These are phyloP conservation scores for Mixia osmundae DNA, from an alignment of 1,284 basidiomycete genomes.

Conservation along the genomic window DNA sequence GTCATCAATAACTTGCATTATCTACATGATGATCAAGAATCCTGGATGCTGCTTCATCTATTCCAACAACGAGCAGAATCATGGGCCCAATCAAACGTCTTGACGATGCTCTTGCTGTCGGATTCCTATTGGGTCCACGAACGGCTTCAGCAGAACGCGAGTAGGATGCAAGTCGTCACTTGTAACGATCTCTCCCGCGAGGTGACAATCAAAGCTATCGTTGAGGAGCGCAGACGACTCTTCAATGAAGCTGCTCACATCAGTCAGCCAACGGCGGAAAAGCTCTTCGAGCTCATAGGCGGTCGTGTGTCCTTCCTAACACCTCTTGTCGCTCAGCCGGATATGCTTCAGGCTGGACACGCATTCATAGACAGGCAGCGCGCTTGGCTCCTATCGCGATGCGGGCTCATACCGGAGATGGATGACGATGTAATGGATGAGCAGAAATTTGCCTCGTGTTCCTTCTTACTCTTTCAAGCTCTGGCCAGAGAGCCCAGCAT, in stretches of 20 bases:
- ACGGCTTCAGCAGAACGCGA: conserved; percentile 11
- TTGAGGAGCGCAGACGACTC: conserved; percentile 2
- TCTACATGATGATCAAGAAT: conserved; percentile 34
- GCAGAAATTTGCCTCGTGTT: conserved; percentile 15
- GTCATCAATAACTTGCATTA: conserved; percentile 34
- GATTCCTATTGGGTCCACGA: conserved; percentile 23
- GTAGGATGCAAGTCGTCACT: conserved; percentile 33
- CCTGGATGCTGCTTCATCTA: conserved; percentile 48
- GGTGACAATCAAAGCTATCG: conserved; percentile 40
- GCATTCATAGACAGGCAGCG: conserved; percentile 13
- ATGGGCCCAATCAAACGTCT: conserved; percentile 8
- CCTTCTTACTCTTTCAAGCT: conserved; percentile 16
- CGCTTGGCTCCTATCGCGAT: conserved; percentile 13
- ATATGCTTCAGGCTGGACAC: not conserved
- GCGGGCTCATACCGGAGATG: conserved; percentile 14
- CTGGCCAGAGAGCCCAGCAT: conserved; percentile 14
- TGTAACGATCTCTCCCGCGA: conserved; percentile 40
- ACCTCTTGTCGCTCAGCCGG: conserved; percentile 8
- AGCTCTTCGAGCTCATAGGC: conserved; percentile 15
- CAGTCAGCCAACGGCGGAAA: conserved; percentile 6
- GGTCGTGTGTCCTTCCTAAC: conserved; percentile 12
- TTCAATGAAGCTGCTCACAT: conserved; percentile 7
- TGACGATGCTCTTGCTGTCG: conserved; percentile 37
- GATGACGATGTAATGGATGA: conserved; percentile 18
- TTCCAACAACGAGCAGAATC: conserved; percentile 54